phyloP scores from a whole-genome alignment of 148 eudicot genomes.

The Fagopyrum homotropicum region DNA sequence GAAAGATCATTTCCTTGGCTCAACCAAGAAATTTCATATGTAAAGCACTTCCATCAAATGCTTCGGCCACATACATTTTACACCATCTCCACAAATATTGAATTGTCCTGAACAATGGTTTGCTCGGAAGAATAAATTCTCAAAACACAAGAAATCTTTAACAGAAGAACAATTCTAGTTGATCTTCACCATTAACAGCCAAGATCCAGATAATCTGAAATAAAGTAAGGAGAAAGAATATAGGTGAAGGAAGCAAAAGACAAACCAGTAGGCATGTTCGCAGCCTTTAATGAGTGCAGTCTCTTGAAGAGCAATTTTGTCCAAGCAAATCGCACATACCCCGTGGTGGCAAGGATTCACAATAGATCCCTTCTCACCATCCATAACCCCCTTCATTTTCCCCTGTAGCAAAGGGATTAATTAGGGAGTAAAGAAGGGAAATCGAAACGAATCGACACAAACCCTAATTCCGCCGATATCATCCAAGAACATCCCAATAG shows the following conservation, averaged over 20 bases:
- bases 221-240: background rate
- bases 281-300: conserved; percentile 96
- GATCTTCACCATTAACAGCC: background rate
- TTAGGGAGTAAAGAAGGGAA: background rate
- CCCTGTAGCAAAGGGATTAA: conserved; percentile 22
- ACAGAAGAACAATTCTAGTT: background rate
- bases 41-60: background rate
- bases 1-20: background rate
- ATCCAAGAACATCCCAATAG: background rate
- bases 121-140: background rate
- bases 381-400: conserved; percentile 27
- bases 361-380: conserved; percentile 10
- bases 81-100: background rate
- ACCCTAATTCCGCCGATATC: conserved; percentile 8
- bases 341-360: conserved; percentile 45
- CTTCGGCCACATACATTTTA: background rate
- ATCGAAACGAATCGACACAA: background rate
- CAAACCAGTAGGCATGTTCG: conserved; percentile 99
- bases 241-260: conserved; percentile 18
- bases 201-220: background rate
- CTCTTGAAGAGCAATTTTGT: conserved; percentile 63
- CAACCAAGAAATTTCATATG: background rate
- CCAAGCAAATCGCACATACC: conserved; percentile 81
- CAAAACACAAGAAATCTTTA: background rate
- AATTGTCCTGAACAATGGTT: background rate